Base-by-base conservation (phyloP, 1,284 basidiomycete species). In the Trichosporon asahii region DNA sequence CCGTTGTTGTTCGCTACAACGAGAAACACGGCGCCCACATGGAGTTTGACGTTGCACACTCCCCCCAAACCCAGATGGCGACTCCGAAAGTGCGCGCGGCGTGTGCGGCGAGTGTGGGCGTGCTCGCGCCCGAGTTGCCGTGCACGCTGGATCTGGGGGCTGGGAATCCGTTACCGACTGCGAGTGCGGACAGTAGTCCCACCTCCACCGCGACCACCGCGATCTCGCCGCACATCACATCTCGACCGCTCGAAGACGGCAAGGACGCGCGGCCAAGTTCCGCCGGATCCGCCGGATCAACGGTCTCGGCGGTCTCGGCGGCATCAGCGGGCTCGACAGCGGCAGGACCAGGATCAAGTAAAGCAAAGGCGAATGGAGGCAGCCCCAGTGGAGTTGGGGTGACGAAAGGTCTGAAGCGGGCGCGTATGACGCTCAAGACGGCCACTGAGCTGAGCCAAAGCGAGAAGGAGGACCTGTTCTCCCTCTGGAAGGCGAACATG, bases 401-500 rank as follows among this genome's bases (percentile, higher is more conserved):
- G 5, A 44, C 40, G 40, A 44, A 44, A 12, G 40, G 40, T 12
- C 40, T 44, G 66, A 46, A 31, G 27, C 3, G 29, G 11, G 55
- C 55, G 12, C 25, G 29, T 3, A 68, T 77, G 23, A 35, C 57
- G 1, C 72, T 76, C 11, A 60, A 69, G 27, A 37, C 67, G 9
- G 68, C 77, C 1, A 35, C 70, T 0, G 23, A 71, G 2, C 67
- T 81, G 0, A 55, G 72, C 4, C 40, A 61, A 0, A 9, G 29
- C 6, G 65, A 72, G 8, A 63, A 70, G 35, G 74, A 76, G 25
- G 69, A 74, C 5, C 73, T 82, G 14, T 81, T 76, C 70, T 60
- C 44, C 1, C 69, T 82, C 7, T 79, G 76, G 66, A 73, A 79
- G 66, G 60, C 63, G 5, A 82, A 81, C 70, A 82, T 82, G 74